These are phyloP conservation scores for Medicago lupulina DNA, from an alignment of 306 rosid genomes.

Conservation along the genomic window DNA sequence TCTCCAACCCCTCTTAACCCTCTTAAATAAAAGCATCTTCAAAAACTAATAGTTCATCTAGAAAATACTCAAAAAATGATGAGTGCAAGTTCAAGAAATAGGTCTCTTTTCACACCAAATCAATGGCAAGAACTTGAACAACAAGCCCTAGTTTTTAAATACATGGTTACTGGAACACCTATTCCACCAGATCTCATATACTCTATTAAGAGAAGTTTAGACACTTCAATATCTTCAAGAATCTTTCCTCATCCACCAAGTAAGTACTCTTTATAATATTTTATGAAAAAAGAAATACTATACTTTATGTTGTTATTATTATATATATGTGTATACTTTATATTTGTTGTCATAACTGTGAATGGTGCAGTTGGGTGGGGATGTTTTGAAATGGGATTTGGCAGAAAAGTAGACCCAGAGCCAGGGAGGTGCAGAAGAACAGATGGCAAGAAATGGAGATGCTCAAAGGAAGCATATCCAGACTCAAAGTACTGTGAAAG, in stretches of 20 bases:
- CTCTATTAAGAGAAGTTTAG: slow-evolving; percentile 82
- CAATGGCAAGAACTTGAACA: slow-evolving; percentile 99
- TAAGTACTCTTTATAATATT: slow-evolving; percentile 33
- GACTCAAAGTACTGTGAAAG: slow-evolving; percentile 98
- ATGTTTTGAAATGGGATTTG: slow-evolving; percentile 91
- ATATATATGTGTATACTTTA: background rate
- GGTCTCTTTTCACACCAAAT: slow-evolving; percentile 80
- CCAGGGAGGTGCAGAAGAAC: slow-evolving; percentile 99
- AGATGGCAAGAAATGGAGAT: slow-evolving; percentile 99
- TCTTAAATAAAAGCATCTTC: background rate
- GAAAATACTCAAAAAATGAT: slow-evolving; percentile 47
- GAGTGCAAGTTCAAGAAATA: slow-evolving; percentile 60
- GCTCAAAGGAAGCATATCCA: slow-evolving; percentile 98
- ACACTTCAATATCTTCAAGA: slow-evolving; percentile 72
- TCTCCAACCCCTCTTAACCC: slow-evolving; percentile 39
- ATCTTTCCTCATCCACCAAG: slow-evolving; percentile 87
- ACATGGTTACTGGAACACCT: slow-evolving; percentile 89
- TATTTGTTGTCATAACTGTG: slow-evolving; percentile 7
- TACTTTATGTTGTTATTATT: background rate
- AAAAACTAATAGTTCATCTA: no score
- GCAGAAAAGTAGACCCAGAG: slow-evolving; percentile 97
- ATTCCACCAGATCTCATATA: slow-evolving; percentile 88
- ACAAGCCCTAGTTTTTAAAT: slow-evolving; percentile 91
- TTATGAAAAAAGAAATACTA: background rate
- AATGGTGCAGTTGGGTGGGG: slow-evolving; percentile 86